These are phyloP conservation scores for Beta corolliflora DNA, from an alignment of 179 eudicot species.

Conservation along the genomic window DNA sequence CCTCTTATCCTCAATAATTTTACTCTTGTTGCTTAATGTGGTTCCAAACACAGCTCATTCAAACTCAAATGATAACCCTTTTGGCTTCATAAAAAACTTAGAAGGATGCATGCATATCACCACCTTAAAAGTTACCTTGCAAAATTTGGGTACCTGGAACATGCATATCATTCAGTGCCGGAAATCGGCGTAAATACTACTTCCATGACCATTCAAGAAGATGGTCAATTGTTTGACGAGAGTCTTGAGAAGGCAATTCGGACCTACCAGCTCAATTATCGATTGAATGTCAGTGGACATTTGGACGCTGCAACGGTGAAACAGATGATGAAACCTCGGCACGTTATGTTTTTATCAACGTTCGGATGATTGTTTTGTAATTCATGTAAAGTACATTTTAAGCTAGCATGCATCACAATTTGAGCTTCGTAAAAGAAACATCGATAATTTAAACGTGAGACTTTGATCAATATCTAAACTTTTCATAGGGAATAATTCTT, in stretches of 20 bases:
- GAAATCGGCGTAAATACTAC: not conserved
- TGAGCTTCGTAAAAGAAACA: too few relatives aligned
- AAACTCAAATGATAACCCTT: conserved; percentile 18
- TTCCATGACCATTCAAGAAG: not conserved
- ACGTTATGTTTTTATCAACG: not conserved
- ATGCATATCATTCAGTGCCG: not conserved
- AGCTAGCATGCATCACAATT: too few relatives aligned
- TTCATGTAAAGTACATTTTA: too few relatives aligned
- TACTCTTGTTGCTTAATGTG: conserved; percentile 6
- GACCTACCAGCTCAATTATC: conserved; percentile 36
- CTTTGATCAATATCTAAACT: too few relatives aligned
- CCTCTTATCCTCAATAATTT: not conserved
- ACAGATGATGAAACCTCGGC: conserved; percentile 37
- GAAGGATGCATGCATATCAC: conserved; percentile 33
- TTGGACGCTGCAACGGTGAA: conserved; percentile 25
- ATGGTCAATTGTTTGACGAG: conserved; percentile 33
- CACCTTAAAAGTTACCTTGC: conserved; percentile 35
- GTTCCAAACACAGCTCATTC: conserved; percentile 17
- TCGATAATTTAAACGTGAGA: too few relatives aligned
- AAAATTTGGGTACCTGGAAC: conserved; percentile 36
- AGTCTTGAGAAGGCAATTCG: conserved; percentile 36
- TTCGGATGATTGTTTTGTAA: too few relatives aligned
- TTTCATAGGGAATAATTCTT: too few relatives aligned
- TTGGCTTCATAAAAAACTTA: conserved; percentile 21
- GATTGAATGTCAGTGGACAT: conserved; percentile 28